Conservation (phyloP, 805 yeast genomes). For the Wickerhamomyces canadensis region DNA sequence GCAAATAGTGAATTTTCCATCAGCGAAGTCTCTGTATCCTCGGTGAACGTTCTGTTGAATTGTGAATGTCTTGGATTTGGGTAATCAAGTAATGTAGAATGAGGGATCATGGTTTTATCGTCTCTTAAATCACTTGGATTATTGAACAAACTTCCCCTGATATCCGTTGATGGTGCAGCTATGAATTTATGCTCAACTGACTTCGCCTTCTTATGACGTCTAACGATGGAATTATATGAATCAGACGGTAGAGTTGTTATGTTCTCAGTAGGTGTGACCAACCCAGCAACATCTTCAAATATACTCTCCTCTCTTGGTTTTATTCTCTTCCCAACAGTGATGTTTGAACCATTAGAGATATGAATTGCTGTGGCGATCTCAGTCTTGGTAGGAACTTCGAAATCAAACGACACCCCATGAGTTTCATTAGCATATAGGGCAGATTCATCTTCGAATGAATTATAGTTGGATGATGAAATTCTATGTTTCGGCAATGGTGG, state of each 20-base stretch:
- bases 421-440: slow-evolving; percentile 4
- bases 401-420: slow-evolving; percentile 22
- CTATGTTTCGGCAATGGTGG: slow-evolving; percentile 10
- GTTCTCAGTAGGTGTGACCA: background rate
- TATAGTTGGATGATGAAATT: slow-evolving; percentile 22
- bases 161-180: slow-evolving; percentile 9
- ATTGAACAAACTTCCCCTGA: slow-evolving; percentile 21
- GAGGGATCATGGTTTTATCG: slow-evolving; percentile 5
- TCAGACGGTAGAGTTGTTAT: slow-evolving; percentile 6
- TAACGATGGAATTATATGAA: slow-evolving; percentile 17
- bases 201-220: slow-evolving; percentile 18
- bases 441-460: slow-evolving; percentile 11
- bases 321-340: slow-evolving; percentile 17
- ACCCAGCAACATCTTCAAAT: slow-evolving; percentile 16
- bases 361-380: slow-evolving; percentile 22
- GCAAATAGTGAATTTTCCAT: slow-evolving; percentile 21
- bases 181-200: slow-evolving; percentile 10
- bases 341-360: slow-evolving; percentile 22
- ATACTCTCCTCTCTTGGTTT: slow-evolving; percentile 19
- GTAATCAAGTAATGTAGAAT: slow-evolving; percentile 7
- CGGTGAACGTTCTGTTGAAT: slow-evolving; percentile 2
- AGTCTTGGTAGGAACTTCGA: slow-evolving; percentile 21
- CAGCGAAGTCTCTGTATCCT: slow-evolving; percentile 14
- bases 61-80: slow-evolving; percentile 12
- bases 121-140: slow-evolving; percentile 18